Evolutionary conservation across 2,329 filamentous ascomycete genomes (phyloP), one percentile per base, ranked within the genome.

Genomic region (Sordariomycetes sp.): DNA sequence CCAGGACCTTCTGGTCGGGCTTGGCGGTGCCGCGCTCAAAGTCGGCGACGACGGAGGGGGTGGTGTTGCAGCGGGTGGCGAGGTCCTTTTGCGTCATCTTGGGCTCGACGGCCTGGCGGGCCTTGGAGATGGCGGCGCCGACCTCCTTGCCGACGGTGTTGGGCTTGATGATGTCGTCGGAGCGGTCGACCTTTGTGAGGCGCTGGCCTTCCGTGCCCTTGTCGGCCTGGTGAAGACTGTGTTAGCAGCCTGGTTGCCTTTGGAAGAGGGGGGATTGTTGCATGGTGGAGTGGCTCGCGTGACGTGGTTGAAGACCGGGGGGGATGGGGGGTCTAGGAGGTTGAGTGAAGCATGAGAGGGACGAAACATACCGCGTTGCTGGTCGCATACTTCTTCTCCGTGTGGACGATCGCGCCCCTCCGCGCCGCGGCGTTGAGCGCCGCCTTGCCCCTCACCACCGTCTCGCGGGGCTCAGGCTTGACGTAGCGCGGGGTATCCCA

Each of bases 91-190:
- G 94, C 58, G 91, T 95, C 89, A 97, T 92, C 77, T 95, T 94
- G 73, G 91, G 90, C 73, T 87, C 87, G 70, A 89, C 85, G 69
- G 86, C 83, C 69, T 84, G 84, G 62, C 94, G 88, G 58, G 87
- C 82, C 67, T 86, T 81, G 66, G 84, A 80, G 75, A 97, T 96
- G 62, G 86, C 88, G 63, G 89, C 83, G 66, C 88, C 90, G 62
- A 97, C 89, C 58, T 81, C 78, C 67, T 80, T 79, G 69, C 90
- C 90, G 59, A 96, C 79, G 53, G 90, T 95, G 77, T 95, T 95
- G 68, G 90, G 91, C 78, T 96, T 96, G 74, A 97, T 86, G 75
- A 96, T 96, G 70, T 96, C 94, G 78, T 97, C 91, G 70, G 85
- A 86, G 64, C 92, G 91, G 79, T 97, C 94, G 72, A 99, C 91